Evolutionary conservation across 768 basidiomycete species (phyloP).

Genomic region (Stropharia rugosoannulata): DNA sequence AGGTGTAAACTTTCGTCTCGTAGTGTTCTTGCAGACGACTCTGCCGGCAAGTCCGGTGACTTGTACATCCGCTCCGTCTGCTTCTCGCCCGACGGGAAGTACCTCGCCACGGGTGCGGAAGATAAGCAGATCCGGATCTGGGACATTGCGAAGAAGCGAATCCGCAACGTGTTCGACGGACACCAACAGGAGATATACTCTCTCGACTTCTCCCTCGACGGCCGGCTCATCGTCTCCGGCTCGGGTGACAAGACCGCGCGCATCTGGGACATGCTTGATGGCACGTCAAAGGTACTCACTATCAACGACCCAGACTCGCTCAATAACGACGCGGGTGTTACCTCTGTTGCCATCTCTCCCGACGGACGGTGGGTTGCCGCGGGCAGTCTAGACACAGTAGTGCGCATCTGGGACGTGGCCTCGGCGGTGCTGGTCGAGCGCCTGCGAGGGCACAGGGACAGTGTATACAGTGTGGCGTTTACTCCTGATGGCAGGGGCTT

Average conservation of each 20-base stretch:
- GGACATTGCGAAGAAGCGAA: constrained; percentile 82
- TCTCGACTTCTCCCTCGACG: constrained; percentile 87
- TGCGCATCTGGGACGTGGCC: constrained; percentile 78
- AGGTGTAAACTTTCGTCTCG: neutral
- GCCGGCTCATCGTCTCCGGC: constrained; percentile 83
- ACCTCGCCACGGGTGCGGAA: constrained; percentile 93
- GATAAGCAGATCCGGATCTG: constrained; percentile 96
- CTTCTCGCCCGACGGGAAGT: constrained; percentile 94
- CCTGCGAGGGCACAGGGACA: constrained; percentile 22
- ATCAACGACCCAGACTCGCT: constrained; percentile 53
- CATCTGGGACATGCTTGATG: constrained; percentile 44
- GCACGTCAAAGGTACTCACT: constrained; percentile 41
- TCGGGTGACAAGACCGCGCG: constrained; percentile 67
- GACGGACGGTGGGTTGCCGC: constrained; percentile 67
- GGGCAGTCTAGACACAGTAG: constrained; percentile 72
- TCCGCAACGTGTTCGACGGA: constrained; percentile 81
- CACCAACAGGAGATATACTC: constrained; percentile 95
- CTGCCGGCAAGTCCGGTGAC: constrained; percentile 73
- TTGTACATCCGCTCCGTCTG: constrained; percentile 95
- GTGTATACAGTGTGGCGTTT: constrained; percentile 89
- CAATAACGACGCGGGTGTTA: constrained; percentile 61
- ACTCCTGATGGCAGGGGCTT: constrained; percentile 89
- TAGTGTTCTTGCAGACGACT: constrained; percentile 79
- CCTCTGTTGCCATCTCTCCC: constrained; percentile 77
- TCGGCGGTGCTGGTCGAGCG: constrained; percentile 37